Evolutionary conservation across 768 basidiomycete genomes (phyloP), one percentile per base, ranked within the genome.

Genomic region (Auricularia auricula-judae): DNA sequence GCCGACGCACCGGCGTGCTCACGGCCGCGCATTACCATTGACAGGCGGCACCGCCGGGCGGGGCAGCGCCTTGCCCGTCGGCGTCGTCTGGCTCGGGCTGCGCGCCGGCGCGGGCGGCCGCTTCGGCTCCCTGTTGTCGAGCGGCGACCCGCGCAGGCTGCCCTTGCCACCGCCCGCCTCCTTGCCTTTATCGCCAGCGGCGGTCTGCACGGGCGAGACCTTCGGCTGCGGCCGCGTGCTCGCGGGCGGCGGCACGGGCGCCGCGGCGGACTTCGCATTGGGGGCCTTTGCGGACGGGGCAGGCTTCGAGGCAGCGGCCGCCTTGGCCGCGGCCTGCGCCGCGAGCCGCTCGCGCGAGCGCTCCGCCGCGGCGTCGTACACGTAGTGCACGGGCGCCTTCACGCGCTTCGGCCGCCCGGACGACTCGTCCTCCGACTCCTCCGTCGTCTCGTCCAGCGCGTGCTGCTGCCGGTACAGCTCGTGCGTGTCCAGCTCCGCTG

Each of bases 281-380:
- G 53, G 11, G 3, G 7, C 7, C 29, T 54, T 29, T 5, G 29
- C 18, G 11, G n/a, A 18, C 29, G n/a, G 53, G 0, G 53, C n/a
- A 14, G 39, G 39, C 39, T 42, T 29, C 53, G 29, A 7, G 53
- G 18, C 18, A 18, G 71, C 69, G 7, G 69, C 64, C 18, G 68
- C 68, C 80, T 67, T 84, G 80, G 65, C 76, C 64, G 84, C 78
- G 76, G 85, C 80, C 68, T 82, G 77, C 58, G 34, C 3, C 36
- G 18, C 36, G 10, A 62, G 47, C n/a, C 67, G 71, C 68, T 72
- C 72, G 66, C 68, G 67, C 62, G 84, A 84, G 67, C 89, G 82
- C 73, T 96, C 93, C 33, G 91, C 91, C 4, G 87, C 91, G 0
- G 93, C 93, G 72, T 97, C 93, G 73, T 97, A 97, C n/a, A 89